A percentile compares a stretch with the other conserved stretches of the same genome.
These are phyloP conservation scores for Pseudogymnoascus sp. DNA, from an alignment of 2,329 filamentous ascomycete species.

Conservation along the genomic window DNA sequence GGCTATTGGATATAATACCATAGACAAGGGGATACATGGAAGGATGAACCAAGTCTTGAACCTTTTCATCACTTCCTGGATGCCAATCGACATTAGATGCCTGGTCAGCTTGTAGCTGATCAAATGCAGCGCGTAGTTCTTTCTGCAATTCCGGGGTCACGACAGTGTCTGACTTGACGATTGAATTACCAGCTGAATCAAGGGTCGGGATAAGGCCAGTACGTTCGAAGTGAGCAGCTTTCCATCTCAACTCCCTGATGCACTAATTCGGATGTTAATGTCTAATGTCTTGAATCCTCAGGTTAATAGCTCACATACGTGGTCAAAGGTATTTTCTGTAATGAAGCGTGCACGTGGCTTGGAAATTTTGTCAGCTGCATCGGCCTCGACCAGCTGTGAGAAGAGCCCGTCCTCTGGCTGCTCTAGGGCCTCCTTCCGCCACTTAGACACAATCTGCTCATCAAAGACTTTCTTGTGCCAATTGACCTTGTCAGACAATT, in stretches of 20 bases:
- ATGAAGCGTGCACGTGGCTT: neutral
- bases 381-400: slow-evolving; percentile 28
- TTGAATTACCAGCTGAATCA: slow-evolving; percentile 16
- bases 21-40: slow-evolving; percentile 55
- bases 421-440: slow-evolving; percentile 20
- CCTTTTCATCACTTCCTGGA: slow-evolving; percentile 45
- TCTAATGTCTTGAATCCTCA: neutral
- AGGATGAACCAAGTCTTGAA: slow-evolving; percentile 56
- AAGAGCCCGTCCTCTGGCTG: slow-evolving; percentile 22
- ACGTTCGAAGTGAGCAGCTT: slow-evolving; percentile 17
- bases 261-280: slow-evolving; percentile 11
- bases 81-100: slow-evolving; percentile 51
- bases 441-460: slow-evolving; percentile 21
- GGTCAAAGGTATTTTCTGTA: neutral
- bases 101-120: slow-evolving; percentile 42
- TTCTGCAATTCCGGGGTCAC: slow-evolving; percentile 33
- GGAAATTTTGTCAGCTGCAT: slow-evolving; percentile 9
- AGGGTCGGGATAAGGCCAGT: slow-evolving; percentile 11
- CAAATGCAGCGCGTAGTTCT: slow-evolving; percentile 37
- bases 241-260: slow-evolving; percentile 20
- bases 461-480: slow-evolving; percentile 21
- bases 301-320: neutral
- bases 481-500: slow-evolving; percentile 5
- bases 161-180: slow-evolving; percentile 46
- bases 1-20: slow-evolving; percentile 25